Percentiles rank a stretch among this genome's conserved stretches.
phyloP scores from a whole-genome alignment of 352 stramenopile species.

The Phytophthora pisi region DNA sequence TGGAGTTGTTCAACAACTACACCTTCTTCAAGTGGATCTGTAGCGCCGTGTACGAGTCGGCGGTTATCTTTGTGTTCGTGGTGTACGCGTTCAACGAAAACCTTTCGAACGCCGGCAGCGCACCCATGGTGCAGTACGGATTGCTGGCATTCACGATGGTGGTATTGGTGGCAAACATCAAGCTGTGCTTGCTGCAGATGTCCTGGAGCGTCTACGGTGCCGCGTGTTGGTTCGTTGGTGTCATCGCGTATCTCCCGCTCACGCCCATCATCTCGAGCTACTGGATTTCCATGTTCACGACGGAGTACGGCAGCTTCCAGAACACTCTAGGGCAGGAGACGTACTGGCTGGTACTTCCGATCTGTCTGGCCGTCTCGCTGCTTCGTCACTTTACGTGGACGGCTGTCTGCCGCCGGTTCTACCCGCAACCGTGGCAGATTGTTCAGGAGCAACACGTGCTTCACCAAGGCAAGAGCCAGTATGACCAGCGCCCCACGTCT shows the following conservation, averaged over 20 bases:
- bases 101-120: slow-evolving; percentile 81
- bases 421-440: slow-evolving; percentile 79
- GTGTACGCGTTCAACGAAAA: slow-evolving; percentile 79
- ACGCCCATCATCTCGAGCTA: slow-evolving; percentile 70
- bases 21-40: slow-evolving; percentile 90
- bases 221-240: slow-evolving; percentile 62
- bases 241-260: slow-evolving; percentile 70
- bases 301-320: slow-evolving; percentile 75
- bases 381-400: slow-evolving; percentile 78
- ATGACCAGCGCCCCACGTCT: slow-evolving; percentile 27
- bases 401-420: slow-evolving; percentile 76
- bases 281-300: slow-evolving; percentile 63
- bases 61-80: slow-evolving; percentile 73
- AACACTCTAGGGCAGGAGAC: slow-evolving; percentile 68
- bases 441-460: slow-evolving; percentile 81
- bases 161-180: slow-evolving; percentile 94
- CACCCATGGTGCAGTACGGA: slow-evolving; percentile 91
- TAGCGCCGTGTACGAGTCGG: slow-evolving; percentile 72
- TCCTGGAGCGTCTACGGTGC: slow-evolving; percentile 65
- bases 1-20: slow-evolving; percentile 84
- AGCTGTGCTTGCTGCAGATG: slow-evolving; percentile 86
- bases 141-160: slow-evolving; percentile 93
- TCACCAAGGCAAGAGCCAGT: slow-evolving; percentile 36
- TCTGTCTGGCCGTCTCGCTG: slow-evolving; percentile 59
- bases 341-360: slow-evolving; percentile 76